Evolutionary conservation across 164 flowering plant species (phyloP).

Genomic region (Chimonanthus salicifolius): DNA sequence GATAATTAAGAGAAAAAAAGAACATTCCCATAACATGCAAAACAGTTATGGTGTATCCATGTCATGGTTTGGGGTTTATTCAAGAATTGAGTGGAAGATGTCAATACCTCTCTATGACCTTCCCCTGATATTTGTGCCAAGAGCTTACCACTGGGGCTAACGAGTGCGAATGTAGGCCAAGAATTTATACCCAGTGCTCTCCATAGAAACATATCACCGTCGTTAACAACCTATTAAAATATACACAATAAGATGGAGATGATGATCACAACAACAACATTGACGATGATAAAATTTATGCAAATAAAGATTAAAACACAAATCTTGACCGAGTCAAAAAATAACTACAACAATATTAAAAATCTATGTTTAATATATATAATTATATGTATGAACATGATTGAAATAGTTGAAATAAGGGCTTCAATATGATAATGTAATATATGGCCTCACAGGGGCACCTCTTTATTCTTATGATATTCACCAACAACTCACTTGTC

Average conservation of each 20-base stretch:
- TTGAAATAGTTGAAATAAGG: too few relatives aligned
- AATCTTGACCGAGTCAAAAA: too few relatives aligned
- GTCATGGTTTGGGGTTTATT: too few relatives aligned
- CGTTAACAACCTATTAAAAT: constrained; percentile 75
- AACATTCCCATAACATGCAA: too few relatives aligned
- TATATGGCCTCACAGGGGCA: neutral
- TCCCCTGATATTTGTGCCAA: constrained; percentile 89
- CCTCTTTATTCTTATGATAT: neutral
- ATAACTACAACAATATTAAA: too few relatives aligned
- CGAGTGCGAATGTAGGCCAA: constrained; percentile 93
- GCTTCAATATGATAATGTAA: neutral
- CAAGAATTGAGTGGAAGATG: neutral
- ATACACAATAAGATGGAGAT: neutral
- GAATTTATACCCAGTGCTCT: constrained; percentile 85
- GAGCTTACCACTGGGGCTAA: constrained; percentile 78
- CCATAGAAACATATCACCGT: constrained; percentile 94
- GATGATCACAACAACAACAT: too few relatives aligned
- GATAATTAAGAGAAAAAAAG: neutral
- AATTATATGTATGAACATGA: too few relatives aligned
- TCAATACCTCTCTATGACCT: constrained; percentile 77
- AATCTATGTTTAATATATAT: too few relatives aligned
- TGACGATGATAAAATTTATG: too few relatives aligned
- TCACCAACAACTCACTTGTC: neutral
- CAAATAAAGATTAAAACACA: neutral
- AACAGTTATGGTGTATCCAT: too few relatives aligned